Evolutionary conservation across 164 flowering plant species (phyloP).

Genomic region (Piper betle): DNA sequence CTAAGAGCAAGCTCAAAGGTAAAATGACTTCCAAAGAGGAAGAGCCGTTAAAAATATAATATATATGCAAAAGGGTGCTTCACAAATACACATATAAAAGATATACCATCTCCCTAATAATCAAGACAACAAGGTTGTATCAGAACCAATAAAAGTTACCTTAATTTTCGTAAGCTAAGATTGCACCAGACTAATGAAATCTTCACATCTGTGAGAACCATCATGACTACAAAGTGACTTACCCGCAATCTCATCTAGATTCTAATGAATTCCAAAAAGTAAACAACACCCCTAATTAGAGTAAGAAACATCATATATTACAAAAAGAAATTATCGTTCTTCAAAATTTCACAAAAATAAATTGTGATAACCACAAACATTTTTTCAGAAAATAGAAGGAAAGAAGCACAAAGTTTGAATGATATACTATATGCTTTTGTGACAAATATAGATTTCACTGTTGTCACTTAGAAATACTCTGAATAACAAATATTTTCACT

Average conservation of each 20-base stretch:
- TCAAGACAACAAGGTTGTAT: not conserved
- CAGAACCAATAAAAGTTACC: conserved; percentile 25
- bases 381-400: too few species aligned
- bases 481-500: too few species aligned
- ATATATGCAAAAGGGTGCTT: not conserved
- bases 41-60: not conserved
- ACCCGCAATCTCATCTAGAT: conserved; percentile 83
- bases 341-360: too few species aligned
- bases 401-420: too few species aligned
- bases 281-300: conserved; percentile 1
- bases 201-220: conserved; percentile 65
- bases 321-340: too few species aligned
- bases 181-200: conserved; percentile 80
- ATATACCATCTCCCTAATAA: not conserved
- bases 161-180: conserved; percentile 75
- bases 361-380: too few species aligned
- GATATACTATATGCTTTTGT: too few species aligned
- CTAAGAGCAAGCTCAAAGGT: not conserved
- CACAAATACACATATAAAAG: not conserved
- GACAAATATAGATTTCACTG: too few species aligned
- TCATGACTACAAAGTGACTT: conserved; percentile 58
- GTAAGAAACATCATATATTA: too few species aligned
- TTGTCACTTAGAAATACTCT: too few species aligned
- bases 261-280: conserved; percentile 20
- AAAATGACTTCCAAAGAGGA: not conserved